Conservation (phyloP, 1,284 basidiomycete genomes). For the Coniophora puteana region DNA sequence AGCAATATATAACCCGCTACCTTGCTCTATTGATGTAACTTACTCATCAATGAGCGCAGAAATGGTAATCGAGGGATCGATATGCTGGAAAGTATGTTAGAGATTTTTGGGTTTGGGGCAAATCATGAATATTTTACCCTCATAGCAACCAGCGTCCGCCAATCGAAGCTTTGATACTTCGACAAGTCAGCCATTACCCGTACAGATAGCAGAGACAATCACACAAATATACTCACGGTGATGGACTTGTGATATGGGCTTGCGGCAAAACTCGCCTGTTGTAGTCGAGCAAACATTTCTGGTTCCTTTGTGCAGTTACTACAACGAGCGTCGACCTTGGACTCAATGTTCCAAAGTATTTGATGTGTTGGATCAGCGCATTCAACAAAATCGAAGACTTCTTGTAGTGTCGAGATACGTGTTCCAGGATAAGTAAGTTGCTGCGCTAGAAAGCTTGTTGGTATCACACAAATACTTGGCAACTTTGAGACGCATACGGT, state of each 20-base stretch:
- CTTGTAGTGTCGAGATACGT: constrained; percentile 66
- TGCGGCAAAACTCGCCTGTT: constrained; percentile 50
- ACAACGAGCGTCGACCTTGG: constrained; percentile 63
- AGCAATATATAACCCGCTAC: not conserved
- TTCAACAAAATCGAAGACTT: constrained; percentile 71
- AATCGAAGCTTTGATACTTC: constrained; percentile 76
- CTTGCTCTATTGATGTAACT: constrained; percentile 19
- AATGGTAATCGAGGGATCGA: constrained; percentile 47
- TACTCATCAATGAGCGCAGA: constrained; percentile 65
- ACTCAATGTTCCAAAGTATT: constrained; percentile 76
- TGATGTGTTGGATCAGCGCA: constrained; percentile 62
- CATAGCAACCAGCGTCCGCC: constrained; percentile 69
- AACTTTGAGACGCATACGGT: constrained; percentile 41
- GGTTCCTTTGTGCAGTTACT: constrained; percentile 56
- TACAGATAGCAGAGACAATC: constrained; percentile 2
- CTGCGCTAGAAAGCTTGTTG: constrained; percentile 39
- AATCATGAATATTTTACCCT: constrained; percentile 38
- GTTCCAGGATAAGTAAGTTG: constrained; percentile 65
- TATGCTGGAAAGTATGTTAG: constrained; percentile 25
- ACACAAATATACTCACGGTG: constrained; percentile 40
- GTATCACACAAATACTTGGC: not conserved
- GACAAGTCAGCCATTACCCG: not conserved
- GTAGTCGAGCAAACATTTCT: constrained; percentile 62
- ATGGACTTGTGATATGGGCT: constrained; percentile 59
- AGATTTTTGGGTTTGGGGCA: not conserved